Conservation (phyloP, 2,329 filamentous ascomycete species). For the Xylaria sp. region DNA sequence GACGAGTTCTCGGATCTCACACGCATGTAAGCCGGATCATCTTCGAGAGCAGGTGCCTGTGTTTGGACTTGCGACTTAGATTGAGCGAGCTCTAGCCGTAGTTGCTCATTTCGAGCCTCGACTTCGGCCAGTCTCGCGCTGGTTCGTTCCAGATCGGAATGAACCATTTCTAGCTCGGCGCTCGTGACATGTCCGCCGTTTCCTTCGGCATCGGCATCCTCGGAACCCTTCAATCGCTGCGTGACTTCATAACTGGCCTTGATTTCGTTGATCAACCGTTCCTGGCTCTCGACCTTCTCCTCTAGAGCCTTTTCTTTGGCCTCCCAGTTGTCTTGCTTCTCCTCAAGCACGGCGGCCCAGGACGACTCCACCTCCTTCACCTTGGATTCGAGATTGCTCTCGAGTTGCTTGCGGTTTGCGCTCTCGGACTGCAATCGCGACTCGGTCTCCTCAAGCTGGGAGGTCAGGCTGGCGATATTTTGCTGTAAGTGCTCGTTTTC, state of each 20-base stretch:
- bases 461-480: conserved; percentile 77
- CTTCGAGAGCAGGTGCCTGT: conserved; percentile 75
- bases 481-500: conserved; percentile 91
- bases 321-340: conserved; percentile 97
- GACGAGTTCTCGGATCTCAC: conserved; percentile 94
- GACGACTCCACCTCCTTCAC: conserved; percentile 91
- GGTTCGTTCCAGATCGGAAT: conserved; percentile 89
- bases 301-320: conserved; percentile 91
- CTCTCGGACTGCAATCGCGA: conserved; percentile 82
- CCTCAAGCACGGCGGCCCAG: conserved; percentile 88
- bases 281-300: conserved; percentile 94
- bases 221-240: conserved; percentile 82
- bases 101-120: conserved; percentile 92
- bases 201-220: conserved; percentile 66
- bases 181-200: conserved; percentile 75
- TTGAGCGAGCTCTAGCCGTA: conserved; percentile 90
- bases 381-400: conserved; percentile 79
- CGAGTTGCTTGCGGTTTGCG: conserved; percentile 75
- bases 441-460: conserved; percentile 86
- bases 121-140: conserved; percentile 88
- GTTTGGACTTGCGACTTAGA: conserved; percentile 78
- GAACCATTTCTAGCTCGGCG: conserved; percentile 93
- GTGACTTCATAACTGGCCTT: conserved; percentile 98
- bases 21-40: conserved; percentile 88
- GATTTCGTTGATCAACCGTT: conserved; percentile 89